phyloP scores from a whole-genome alignment of 805 yeast genomes.

The Metschnikowia kofuensis region DNA sequence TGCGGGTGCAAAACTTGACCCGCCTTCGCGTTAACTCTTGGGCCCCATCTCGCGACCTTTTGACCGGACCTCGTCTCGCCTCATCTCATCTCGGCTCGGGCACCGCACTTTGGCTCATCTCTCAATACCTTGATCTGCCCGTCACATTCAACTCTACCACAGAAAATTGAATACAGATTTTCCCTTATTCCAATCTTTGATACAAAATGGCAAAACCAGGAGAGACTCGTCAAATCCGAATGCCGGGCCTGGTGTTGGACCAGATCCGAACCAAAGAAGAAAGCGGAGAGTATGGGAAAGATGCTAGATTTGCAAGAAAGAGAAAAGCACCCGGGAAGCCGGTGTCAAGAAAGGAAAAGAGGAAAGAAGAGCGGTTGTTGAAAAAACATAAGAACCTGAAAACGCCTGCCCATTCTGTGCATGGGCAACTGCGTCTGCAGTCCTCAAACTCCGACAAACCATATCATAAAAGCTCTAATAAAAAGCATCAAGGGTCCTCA shows the following conservation, averaged over 20 bases:
- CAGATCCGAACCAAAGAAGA: conserved; percentile 44
- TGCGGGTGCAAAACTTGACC: too few species aligned
- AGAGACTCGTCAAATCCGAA: conserved; percentile 45
- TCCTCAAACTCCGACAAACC: not conserved
- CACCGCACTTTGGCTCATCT: too few species aligned
- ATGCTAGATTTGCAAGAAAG: conserved; percentile 23
- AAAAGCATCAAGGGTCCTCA: not conserved
- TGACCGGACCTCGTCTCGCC: too few species aligned
- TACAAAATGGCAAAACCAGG: not conserved
- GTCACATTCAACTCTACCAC: too few species aligned
- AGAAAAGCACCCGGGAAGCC: conserved; percentile 22
- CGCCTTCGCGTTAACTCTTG: too few species aligned
- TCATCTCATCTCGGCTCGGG: too few species aligned
- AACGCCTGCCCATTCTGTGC: not conserved
- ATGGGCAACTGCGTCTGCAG: not conserved
- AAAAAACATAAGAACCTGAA: conserved; percentile 28
- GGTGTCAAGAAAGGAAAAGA: conserved; percentile 31
- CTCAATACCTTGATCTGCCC: too few species aligned
- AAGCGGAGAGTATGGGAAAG: conserved; percentile 43
- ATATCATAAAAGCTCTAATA: not conserved
- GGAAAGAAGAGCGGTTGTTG: conserved; percentile 32
- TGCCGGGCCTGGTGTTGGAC: conserved; percentile 55
- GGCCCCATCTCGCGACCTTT: too few species aligned
- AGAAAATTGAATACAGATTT: not conserved
- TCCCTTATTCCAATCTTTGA: not conserved